These are phyloP conservation scores for Candida vaughaniae DNA, from an alignment of 805 yeast genomes.

Conservation along the genomic window DNA sequence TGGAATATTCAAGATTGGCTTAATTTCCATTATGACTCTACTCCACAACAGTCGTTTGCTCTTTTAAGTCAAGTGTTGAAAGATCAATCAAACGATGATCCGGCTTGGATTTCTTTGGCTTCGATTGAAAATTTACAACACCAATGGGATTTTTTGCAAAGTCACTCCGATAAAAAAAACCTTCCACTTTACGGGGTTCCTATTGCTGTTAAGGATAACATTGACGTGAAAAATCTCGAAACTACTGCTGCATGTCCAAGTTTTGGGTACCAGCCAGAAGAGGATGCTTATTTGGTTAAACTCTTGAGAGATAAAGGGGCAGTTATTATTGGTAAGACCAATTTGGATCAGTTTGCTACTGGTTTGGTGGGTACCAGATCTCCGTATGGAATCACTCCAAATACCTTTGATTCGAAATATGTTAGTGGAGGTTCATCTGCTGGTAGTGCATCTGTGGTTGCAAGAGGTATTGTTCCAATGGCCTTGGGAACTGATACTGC, in stretches of 20 bases:
- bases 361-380: slow-evolving; percentile 95
- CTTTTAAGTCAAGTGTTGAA: slow-evolving; percentile 45
- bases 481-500: slow-evolving; percentile 97
- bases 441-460: slow-evolving; percentile 92
- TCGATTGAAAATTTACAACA: slow-evolving; percentile 58
- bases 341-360: slow-evolving; percentile 95
- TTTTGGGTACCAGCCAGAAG: slow-evolving; percentile 62
- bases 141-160: slow-evolving; percentile 78
- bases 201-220: slow-evolving; percentile 90
- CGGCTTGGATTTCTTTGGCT: slow-evolving; percentile 91
- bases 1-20: slow-evolving; percentile 86
- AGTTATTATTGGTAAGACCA: slow-evolving; percentile 88
- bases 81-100: slow-evolving; percentile 60
- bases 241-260: slow-evolving; percentile 98
- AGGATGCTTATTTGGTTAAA: slow-evolving; percentile 74
- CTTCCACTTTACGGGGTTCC: slow-evolving; percentile 92
- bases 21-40: slow-evolving; percentile 58
- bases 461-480: slow-evolving; percentile 84
- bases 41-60: slow-evolving; percentile 60
- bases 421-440: slow-evolving; percentile 96
- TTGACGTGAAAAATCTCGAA: slow-evolving; percentile 75
- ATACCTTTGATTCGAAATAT: slow-evolving; percentile 70
- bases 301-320: slow-evolving; percentile 89
- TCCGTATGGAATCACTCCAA: slow-evolving; percentile 88
- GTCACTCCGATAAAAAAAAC: slow-evolving; percentile 50